Evolutionary conservation across 2,329 filamentous ascomycete species (phyloP), one percentile per base, ranked within the genome.

Genomic region (Trichoderma polysporum): DNA sequence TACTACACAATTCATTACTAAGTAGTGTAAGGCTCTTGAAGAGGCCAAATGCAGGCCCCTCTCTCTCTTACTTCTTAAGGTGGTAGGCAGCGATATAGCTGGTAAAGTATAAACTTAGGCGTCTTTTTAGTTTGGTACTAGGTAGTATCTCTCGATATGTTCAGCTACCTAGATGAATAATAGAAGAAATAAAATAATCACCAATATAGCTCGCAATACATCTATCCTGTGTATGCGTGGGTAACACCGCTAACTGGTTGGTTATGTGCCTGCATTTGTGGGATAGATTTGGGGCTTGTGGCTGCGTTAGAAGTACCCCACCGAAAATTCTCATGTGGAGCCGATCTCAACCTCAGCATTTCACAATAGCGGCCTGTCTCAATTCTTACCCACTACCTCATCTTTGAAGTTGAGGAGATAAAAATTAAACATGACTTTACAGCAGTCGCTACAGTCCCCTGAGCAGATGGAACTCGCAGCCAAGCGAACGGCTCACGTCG

Each of bases 401-500:
- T 6, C 31, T 27, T 2, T 12, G 13, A 29, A 41, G 7, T 22
- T 4, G 35, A 25, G 3, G 17, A 35, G 47, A 4, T 2, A 45
- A 33, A 35, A 27, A 29, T 27, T 22, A 37, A 9, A 17, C 3
- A 64, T 64, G 60, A 19, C 50, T 4, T 64, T 37, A 13, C 60
- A 56, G 31, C 27, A 56, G 7, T 35, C 27, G 2, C 37, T n/a
- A 6, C 33, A 17, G 10, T 39, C 53, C 2, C n/a, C 33, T 19
- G 33, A 56, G 19, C 17, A 56, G 53, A 13, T 13, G 1, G 60
- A 47, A 19, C n/a, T 56, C 13, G 50, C 41, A 27, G 60, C 60
- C 49, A 45, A 66, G 62, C 37, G 52, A 33, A 49, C 45, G 17
- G 67, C 72, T 2, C 76, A 78, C 67, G 73, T 80, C 57, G 71